Evolutionary conservation across 2,329 filamentous ascomycete species (phyloP).

Genomic region (Trichoderma sp.): DNA sequence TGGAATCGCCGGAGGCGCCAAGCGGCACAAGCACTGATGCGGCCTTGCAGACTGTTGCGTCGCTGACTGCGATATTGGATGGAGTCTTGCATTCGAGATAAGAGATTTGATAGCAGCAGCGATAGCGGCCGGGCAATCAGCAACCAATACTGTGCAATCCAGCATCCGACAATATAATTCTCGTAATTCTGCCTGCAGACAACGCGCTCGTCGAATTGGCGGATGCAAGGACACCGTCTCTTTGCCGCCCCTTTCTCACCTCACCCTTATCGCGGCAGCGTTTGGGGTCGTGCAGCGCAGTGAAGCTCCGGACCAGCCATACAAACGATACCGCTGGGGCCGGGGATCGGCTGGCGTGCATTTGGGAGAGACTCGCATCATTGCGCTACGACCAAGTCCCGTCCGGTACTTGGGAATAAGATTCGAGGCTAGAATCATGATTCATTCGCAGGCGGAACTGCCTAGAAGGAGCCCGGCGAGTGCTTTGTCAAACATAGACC

Average conservation of each 20-base stretch:
- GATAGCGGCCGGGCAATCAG: slow-evolving; percentile 4
- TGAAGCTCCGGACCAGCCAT: background rate
- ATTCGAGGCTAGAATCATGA: background rate
- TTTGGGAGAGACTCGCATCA: slow-evolving; percentile 21
- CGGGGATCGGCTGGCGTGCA: slow-evolving; percentile 18
- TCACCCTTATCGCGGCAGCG: slow-evolving; percentile 6
- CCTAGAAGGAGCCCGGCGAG: background rate
- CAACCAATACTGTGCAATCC: background rate
- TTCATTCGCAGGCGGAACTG: background rate
- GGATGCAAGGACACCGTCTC: slow-evolving; percentile 13
- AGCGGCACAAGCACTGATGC: background rate
- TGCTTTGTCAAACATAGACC: slow-evolving; percentile 6
- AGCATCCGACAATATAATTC: background rate
- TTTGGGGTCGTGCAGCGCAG: background rate
- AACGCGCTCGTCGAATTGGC: background rate
- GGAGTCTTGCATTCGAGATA: background rate
- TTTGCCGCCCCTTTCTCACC: slow-evolving; percentile 1
- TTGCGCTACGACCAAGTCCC: slow-evolving; percentile 15
- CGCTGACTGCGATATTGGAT: background rate
- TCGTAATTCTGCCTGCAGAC: background rate
- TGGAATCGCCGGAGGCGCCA: background rate
- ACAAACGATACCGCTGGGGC: background rate
- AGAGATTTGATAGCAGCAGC: background rate
- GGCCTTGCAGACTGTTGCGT: background rate
- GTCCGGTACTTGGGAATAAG: slow-evolving; percentile 10